These are phyloP conservation scores for Trichophyton benhamiae DNA, from an alignment of 2,329 filamentous ascomycete species.

Conservation along the genomic window DNA sequence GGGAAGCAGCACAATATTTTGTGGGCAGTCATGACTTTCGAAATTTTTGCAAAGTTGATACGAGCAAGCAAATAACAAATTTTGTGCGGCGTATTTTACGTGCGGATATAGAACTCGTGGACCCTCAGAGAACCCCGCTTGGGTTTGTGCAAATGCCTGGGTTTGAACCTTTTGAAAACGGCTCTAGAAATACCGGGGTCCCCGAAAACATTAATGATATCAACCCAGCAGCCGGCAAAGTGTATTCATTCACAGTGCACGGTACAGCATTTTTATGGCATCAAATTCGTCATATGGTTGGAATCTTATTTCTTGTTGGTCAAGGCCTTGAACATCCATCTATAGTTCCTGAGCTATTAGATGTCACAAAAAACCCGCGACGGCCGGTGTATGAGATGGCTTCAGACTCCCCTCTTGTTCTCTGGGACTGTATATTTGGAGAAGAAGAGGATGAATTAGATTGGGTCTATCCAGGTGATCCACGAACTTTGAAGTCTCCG, in stretches of 20 bases:
- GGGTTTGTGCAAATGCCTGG: constrained; percentile 42
- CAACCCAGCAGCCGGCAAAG: constrained; percentile 33
- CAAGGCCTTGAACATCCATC: constrained; percentile 71
- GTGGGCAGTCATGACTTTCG: constrained; percentile 85
- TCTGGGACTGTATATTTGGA: constrained; percentile 93
- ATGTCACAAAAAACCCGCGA: constrained; percentile 57
- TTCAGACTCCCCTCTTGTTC: constrained; percentile 73
- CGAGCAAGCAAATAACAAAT: constrained; percentile 75
- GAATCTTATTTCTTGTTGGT: constrained; percentile 79
- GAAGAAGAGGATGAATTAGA: constrained; percentile 49
- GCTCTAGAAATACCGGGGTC: constrained; percentile 11
- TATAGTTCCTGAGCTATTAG: constrained; percentile 61
- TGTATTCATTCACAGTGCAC: constrained; percentile 80
- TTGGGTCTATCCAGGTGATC: constrained; percentile 71
- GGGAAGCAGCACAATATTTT: constrained; percentile 62
- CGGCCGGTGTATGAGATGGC: constrained; percentile 85
- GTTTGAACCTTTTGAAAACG: constrained; percentile 26
- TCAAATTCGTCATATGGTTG: constrained; percentile 91
- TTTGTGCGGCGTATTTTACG: constrained; percentile 70
- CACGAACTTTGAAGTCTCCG: constrained; percentile 25
- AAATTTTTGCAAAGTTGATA: constrained; percentile 92
- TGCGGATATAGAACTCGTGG: constrained; percentile 62
- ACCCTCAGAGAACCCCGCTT: constrained; percentile 40
- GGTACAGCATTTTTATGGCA: constrained; percentile 96
- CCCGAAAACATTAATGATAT: not conserved